Evolutionary conservation across 345 rosid genomes (phyloP), one percentile per base, ranked within the genome.

Genomic region (Iberis pinnata): DNA sequence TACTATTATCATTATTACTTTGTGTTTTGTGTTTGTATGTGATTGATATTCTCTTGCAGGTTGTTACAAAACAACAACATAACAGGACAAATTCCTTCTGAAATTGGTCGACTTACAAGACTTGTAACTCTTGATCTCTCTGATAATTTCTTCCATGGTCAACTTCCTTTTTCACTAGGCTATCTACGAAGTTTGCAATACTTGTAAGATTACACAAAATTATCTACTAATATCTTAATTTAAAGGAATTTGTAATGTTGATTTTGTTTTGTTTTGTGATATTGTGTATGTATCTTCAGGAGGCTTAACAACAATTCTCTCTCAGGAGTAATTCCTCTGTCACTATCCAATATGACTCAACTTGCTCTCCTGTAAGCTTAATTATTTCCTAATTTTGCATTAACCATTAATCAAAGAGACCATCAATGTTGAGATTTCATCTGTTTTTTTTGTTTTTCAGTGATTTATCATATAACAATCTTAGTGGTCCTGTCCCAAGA

Each of bases 91-190:
- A 67, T 92, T 58, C 96, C 97, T 44, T 27, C 75, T 8, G 98
- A 85, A 73, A 53, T 92, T 22, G 81, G 88, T 56, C 73, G 70
- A 77, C 90, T 92, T 3, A 64, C 71, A 15, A 83, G 70, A 76
- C 88, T 92, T 61, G 81, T 72, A 33, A 92, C 98, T 18, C 85
- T 92, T 56, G 98, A 92, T 77, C 88, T 92, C 58, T 92, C 98
- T 39, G 67, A 73, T 49, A 92, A 92, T 54, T 70, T 76, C 70
- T 83, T 88, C 75, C 68, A 63, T 5, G 90, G 90, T 4, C 73
- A 74, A 67, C 67, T 92, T 48, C 96, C 96, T 16, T 41, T 63
- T 26, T 78, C 96, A 37, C 17, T 88, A 40, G 86, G 95, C 53
- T 70, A 64, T 47, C 60, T 92, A 38, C 69, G 69, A 61, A 73